Evolutionary conservation across 2,329 filamentous ascomycete species (phyloP), one percentile per base, ranked within the genome.

Genomic region (Xylariaceae sp.): DNA sequence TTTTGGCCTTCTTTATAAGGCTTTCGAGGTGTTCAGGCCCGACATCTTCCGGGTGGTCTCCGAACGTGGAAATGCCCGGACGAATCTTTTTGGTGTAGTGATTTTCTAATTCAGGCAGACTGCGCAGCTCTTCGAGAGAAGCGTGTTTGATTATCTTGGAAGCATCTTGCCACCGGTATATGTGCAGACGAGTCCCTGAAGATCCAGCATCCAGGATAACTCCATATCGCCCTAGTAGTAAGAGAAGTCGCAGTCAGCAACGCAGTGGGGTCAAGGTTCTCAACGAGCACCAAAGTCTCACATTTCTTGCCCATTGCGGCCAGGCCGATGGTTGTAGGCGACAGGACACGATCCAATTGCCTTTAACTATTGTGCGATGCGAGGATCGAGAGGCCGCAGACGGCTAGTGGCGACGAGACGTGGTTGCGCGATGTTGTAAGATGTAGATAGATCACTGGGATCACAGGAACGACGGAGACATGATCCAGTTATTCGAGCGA

Each of bases 181-280:
- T 84, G 71, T 99, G 90, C 58, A 96, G 81, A 69, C 94, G 88
- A 65, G 93, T 97, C 69, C 94, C 93, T 71, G 94, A 97, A 71
- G 94, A 97, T 63, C 94, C 94, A 69, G 94, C 94, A 80, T 99
- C 94, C 66, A 99, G 83, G 68, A 99, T 92, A 64, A 97, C 89
- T 69, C 92, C 94, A 79, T 95, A 97, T 75, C 83, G 80, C 66
- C 78, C 81, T 84, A 50, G 40, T 36, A 40, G 46, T 57, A 18
- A 57, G 47, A 43, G 45, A 48, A 2, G 19, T 45, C 40, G 9
- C 5, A 51, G 47, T 56, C 17, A 51, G 50, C 40, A 28, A 50
- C 16, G 33, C 12, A 12, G 13, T 7, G n/a, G 12, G 10, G 50
- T 43, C 45, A 39, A 31, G 17, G 31, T 6, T 14, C 10, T 16